Percentiles rank a stretch among this genome's conserved stretches.
phyloP scores from a whole-genome alignment of 192 early-diverging fungal genomes.

The Coemansia sp. region DNA sequence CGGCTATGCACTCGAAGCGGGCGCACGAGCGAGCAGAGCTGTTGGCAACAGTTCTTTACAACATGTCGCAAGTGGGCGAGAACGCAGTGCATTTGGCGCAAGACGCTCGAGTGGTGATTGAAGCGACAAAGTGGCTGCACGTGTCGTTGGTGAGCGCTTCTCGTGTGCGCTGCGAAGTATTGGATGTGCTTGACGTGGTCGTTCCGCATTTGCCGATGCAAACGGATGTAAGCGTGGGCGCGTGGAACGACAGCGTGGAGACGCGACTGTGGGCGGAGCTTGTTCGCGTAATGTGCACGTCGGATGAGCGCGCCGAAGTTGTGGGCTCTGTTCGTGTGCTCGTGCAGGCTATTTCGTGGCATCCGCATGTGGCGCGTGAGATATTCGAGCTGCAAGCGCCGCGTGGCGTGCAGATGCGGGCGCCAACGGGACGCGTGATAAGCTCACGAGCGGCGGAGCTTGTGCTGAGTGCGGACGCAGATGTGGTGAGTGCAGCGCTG shows the following conservation, averaged over 20 bases:
- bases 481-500: constrained; percentile 33
- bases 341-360: constrained; percentile 48
- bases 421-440: constrained; percentile 30
- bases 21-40: constrained; percentile 31
- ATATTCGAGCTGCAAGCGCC: constrained; percentile 40
- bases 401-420: constrained; percentile 4
- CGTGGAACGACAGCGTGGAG: constrained; percentile 42
- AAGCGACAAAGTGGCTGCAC: constrained; percentile 45
- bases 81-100: constrained; percentile 43
- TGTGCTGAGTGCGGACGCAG: constrained; percentile 34
- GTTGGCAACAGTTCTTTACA: constrained; percentile 41
- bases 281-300: constrained; percentile 27
- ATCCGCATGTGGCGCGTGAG: constrained; percentile 51
- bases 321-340: constrained; percentile 40
- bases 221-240: constrained; percentile 9
- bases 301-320: constrained; percentile 40
- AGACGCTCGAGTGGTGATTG: constrained; percentile 38
- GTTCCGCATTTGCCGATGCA: constrained; percentile 35
- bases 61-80: constrained; percentile 46
- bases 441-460: constrained; percentile 36
- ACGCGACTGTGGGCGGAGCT: constrained; percentile 53
- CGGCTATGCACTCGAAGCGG: constrained; percentile 13
- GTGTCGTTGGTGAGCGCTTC: constrained; percentile 6
- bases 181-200: constrained; percentile 44
- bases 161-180: constrained; percentile 24